Conservation (phyloP, 371 early-diverging fungal species). For the Syncephalastrum monosporum region DNA sequence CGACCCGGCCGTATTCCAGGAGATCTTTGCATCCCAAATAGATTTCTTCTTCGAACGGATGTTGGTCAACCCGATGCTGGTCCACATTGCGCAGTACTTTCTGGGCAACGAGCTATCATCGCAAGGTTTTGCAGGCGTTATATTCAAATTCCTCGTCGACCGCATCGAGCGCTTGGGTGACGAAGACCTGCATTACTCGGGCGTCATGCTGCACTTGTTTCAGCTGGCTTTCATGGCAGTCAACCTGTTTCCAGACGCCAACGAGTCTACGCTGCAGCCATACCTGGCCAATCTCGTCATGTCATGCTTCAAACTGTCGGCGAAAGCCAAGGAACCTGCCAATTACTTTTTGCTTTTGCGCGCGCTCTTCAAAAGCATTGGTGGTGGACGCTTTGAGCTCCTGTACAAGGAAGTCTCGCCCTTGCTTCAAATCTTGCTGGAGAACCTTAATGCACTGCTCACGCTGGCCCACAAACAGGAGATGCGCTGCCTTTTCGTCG, state of each 20-base stretch:
- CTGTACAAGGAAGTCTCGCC: conserved; percentile 91
- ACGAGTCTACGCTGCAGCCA: conserved; percentile 89
- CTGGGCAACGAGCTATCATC: conserved; percentile 79
- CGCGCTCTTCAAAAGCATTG: conserved; percentile 86
- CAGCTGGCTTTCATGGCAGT: conserved; percentile 94
- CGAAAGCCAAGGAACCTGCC: conserved; percentile 82
- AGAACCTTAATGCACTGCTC: conserved; percentile 83
- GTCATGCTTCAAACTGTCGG: conserved; percentile 81
- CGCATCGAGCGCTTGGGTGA: conserved; percentile 84
- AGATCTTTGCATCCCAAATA: conserved; percentile 90
- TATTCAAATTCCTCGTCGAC: conserved; percentile 79
- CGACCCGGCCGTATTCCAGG: conserved; percentile 94
- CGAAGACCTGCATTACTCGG: conserved; percentile 71
- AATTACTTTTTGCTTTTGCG: conserved; percentile 93
- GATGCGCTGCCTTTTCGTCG: conserved; percentile 86
- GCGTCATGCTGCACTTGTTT: conserved; percentile 88
- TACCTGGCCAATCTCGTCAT: conserved; percentile 89
- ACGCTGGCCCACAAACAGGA: conserved; percentile 79
- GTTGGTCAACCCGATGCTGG: conserved; percentile 74
- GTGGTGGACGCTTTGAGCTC: conserved; percentile 63
- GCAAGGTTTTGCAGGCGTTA: conserved; percentile 76
- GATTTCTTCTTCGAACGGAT: conserved; percentile 83
- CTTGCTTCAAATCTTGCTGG: conserved; percentile 85
- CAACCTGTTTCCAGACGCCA: conserved; percentile 87
- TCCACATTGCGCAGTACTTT: conserved; percentile 89